These are phyloP conservation scores for Tieghemostelium lacteum DNA, from an alignment of 78 protist genomes.

Conservation along the genomic window DNA sequence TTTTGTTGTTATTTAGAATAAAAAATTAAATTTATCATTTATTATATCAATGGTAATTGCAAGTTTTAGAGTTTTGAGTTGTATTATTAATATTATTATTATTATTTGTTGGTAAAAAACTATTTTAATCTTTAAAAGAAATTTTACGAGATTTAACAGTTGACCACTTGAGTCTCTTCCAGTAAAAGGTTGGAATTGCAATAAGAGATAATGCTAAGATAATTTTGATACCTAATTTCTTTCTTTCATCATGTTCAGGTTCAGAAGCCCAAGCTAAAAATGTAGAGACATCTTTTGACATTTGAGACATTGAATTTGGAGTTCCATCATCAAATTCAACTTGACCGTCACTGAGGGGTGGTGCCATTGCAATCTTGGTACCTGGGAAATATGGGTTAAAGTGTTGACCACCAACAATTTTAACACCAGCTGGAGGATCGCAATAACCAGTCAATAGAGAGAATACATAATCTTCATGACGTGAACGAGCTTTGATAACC, in stretches of 20 bases:
- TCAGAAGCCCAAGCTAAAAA: slow-evolving; percentile 94
- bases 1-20: no score
- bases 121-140: slow-evolving; percentile 67
- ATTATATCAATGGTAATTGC: neutral
- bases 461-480: slow-evolving; percentile 92
- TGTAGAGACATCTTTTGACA: slow-evolving; percentile 95
- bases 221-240: slow-evolving; percentile 81
- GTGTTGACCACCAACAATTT: slow-evolving; percentile 82
- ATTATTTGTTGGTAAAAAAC: neutral
- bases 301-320: slow-evolving; percentile 91
- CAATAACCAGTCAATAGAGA: slow-evolving; percentile 93
- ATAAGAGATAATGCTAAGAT: slow-evolving; percentile 46
- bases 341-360: slow-evolving; percentile 85
- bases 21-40: neutral
- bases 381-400: slow-evolving; percentile 95
- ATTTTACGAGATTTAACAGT: slow-evolving; percentile 65
- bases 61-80: neutral
- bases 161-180: slow-evolving; percentile 83
- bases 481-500: slow-evolving; percentile 89
- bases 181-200: slow-evolving; percentile 77
- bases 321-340: slow-evolving; percentile 96
- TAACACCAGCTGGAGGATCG: slow-evolving; percentile 91
- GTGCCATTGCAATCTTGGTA: slow-evolving; percentile 92
- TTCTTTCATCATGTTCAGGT: slow-evolving; percentile 92
- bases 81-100: slow-evolving; percentile 20